Conservation (phyloP, 176 grass and related monocot genomes). For the Oryza meridionalis region DNA sequence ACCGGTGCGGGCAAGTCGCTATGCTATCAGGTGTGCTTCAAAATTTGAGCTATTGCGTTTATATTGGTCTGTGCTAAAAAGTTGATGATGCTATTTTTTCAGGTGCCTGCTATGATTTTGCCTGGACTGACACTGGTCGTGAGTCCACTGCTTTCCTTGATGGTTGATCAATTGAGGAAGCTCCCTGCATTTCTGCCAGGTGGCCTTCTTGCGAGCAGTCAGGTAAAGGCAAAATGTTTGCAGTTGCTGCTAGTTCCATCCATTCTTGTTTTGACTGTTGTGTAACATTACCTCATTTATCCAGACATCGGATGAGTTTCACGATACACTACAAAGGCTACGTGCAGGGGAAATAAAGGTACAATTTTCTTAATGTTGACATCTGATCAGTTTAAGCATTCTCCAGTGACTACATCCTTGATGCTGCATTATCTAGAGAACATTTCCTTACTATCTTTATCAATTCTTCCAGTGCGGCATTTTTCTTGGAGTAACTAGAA, state of each 20-base stretch:
- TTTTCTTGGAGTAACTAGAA: slow-evolving; percentile 7
- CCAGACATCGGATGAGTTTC: slow-evolving; percentile 74
- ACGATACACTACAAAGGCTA: slow-evolving; percentile 71
- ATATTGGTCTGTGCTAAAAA: slow-evolving; percentile 2
- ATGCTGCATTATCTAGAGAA: slow-evolving; percentile 17
- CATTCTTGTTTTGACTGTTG: slow-evolving; percentile 30
- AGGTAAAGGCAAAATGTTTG: slow-evolving; percentile 53
- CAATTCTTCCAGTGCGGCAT: neutral
- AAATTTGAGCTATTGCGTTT: slow-evolving; percentile 17
- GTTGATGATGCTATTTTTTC: slow-evolving; percentile 23
- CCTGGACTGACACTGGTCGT: slow-evolving; percentile 89
- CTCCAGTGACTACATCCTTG: neutral
- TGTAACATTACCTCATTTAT: slow-evolving; percentile 30
- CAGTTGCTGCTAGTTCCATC: slow-evolving; percentile 16
- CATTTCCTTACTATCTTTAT: neutral
- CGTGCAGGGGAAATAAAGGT: slow-evolving; percentile 86
- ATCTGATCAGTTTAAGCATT: neutral
- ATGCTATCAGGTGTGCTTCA: slow-evolving; percentile 77
- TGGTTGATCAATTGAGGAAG: slow-evolving; percentile 94
- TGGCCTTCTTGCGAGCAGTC: slow-evolving; percentile 85
- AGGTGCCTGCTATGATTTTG: slow-evolving; percentile 92
- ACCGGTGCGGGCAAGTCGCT: slow-evolving; percentile 96
- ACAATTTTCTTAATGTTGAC: slow-evolving; percentile 15
- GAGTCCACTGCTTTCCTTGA: slow-evolving; percentile 88
- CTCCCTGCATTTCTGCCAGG: slow-evolving; percentile 83